Base-by-base conservation (phyloP, 75 land plant genomes). In the Adiantum capillusveneris region DNA sequence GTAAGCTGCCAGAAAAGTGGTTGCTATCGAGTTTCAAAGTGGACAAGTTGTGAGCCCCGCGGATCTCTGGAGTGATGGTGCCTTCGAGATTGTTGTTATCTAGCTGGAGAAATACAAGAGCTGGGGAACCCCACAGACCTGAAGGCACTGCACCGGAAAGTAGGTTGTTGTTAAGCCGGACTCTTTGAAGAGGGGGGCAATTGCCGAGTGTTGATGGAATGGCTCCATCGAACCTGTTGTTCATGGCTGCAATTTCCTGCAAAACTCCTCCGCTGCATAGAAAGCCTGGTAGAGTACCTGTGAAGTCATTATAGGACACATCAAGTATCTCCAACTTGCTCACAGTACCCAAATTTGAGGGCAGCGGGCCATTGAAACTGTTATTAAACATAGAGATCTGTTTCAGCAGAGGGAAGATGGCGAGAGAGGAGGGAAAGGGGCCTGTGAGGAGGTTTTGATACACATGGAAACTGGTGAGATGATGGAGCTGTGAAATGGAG, bases 21-120 rank as follows among this genome's bases (percentile, higher is more conserved):
- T 87, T 87, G 64, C 81, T 76, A 52, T 86, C 88, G 11, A 85
- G 71, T 65, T 85, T 79, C 59, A 88, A 72, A 44, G 73, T 81
- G 53, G 75, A 76, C 17, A 82, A 27, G 21, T 67, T 65, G 36
- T 62, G 44, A 45, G 76, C 65, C 25, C 34, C 27, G 2, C 69
- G 58, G 43, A 75, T 52, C 9, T 71, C 62, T 11, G 77, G 63
- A 11, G 84, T 59, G 24, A 88, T 67, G 19, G 60, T 57, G 12
- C 84, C 81, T 7, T 77, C 59, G 14, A 84, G 72, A 1, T 59
- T 27, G 57, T 81, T 84, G 60, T 65, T 77, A 51, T 75, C 79
- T 27, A 85, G 68, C 60, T 84, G 59, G n/a, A 85, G 60, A 41
- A 79, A 59, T 28, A 59, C 71, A 26, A 90, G 65, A 17, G 77